Conservation (phyloP, 768 basidiomycete genomes). For the Phylloporus sp. region DNA sequence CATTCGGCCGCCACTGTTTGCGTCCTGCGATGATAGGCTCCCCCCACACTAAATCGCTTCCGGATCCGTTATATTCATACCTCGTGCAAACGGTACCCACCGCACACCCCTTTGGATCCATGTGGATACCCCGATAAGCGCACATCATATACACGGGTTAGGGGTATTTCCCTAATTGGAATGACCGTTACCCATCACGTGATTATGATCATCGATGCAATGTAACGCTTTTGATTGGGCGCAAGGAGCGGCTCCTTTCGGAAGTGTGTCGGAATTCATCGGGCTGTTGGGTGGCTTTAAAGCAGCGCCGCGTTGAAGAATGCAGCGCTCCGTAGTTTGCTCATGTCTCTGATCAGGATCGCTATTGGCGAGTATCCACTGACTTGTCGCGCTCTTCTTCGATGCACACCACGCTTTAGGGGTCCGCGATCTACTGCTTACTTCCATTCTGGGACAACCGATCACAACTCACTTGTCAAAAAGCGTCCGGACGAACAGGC, state of each 20-base stretch:
- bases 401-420: constrained; percentile 4
- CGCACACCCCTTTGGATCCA: constrained; percentile 9
- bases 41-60: constrained; percentile 7
- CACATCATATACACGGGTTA: background rate
- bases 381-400: constrained; percentile 9
- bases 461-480: constrained; percentile 22
- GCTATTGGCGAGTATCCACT: constrained; percentile 8
- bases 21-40: constrained; percentile 1
- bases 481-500: constrained; percentile 21
- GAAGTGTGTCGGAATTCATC: constrained; percentile 24
- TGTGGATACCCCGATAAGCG: constrained; percentile 4
- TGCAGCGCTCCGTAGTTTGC: background rate
- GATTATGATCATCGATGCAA: background rate
- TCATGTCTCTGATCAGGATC: constrained; percentile 18
- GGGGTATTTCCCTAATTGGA: background rate
- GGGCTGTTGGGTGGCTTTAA: constrained; percentile 21
- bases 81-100: constrained; percentile 9
- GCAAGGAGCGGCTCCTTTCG: constrained; percentile 17
- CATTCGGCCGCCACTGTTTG: constrained; percentile 6
- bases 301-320: constrained; percentile 4
- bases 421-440: constrained; percentile 1
- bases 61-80: constrained; percentile 1
- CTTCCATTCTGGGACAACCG: constrained; percentile 26
- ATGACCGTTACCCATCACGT: background rate
- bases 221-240: background rate